Conservation (phyloP, 1,139 yeast genomes). For the Hansenula sp. region DNA sequence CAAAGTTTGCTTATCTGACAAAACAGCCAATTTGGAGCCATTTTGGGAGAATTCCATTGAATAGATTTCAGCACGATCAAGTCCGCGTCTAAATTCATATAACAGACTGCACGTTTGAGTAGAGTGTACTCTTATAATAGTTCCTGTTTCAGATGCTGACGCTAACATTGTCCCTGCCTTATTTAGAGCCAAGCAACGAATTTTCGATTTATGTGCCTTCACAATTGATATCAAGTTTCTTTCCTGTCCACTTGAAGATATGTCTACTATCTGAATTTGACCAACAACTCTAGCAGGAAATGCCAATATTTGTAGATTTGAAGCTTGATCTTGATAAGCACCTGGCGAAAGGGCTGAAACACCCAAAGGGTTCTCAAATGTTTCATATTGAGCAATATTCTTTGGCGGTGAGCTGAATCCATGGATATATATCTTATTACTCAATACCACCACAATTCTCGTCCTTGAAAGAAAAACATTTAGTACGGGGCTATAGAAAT, state of each 20-base stretch:
- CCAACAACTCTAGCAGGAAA: constrained; percentile 54
- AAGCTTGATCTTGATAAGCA: constrained; percentile 19
- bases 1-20: constrained; percentile 84
- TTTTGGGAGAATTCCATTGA: constrained; percentile 82
- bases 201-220: constrained; percentile 75
- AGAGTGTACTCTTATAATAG: constrained; percentile 76
- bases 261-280: constrained; percentile 28
- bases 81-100: constrained; percentile 83
- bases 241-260: constrained; percentile 30
- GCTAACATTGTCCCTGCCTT: constrained; percentile 79
- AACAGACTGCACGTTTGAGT: constrained; percentile 69
- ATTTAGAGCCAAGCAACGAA: constrained; percentile 66
- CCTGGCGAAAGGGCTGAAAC: constrained; percentile 56
- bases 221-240: constrained; percentile 65
- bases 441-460: constrained; percentile 68
- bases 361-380: constrained; percentile 65
- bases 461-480: constrained; percentile 74
- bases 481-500: constrained; percentile 70
- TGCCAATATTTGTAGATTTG: constrained; percentile 50
- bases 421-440: constrained; percentile 66
- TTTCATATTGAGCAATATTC: constrained; percentile 66
- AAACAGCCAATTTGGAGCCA: constrained; percentile 72
- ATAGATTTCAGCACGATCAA: constrained; percentile 77
- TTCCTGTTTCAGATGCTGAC: constrained; percentile 85
- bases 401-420: constrained; percentile 80